Percentiles rank a stretch among this genome's conserved stretches.
phyloP scores from a whole-genome alignment of 345 rosid genomes.

The Citrus unshiu region DNA sequence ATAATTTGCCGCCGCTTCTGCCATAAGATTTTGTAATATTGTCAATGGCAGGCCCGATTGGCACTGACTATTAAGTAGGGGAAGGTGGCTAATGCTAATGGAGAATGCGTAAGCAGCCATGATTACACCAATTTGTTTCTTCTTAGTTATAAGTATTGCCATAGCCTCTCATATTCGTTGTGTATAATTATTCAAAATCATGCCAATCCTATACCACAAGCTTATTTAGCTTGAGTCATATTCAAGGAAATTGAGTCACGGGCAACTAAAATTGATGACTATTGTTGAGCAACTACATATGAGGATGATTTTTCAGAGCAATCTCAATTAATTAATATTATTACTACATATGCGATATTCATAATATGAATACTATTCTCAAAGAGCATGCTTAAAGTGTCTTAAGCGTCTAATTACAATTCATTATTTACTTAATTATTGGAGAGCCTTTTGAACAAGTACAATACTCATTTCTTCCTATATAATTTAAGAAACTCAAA shows the following conservation, averaged over 20 bases:
- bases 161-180: not conserved
- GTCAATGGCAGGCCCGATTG: not conserved
- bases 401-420: too few relatives aligned
- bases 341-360: not conserved
- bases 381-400: too few relatives aligned
- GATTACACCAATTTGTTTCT: not conserved
- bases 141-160: not conserved
- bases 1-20: not conserved
- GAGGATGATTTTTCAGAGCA: not conserved
- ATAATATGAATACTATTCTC: too few relatives aligned
- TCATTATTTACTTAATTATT: too few relatives aligned
- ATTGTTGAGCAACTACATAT: not conserved
- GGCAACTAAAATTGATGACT: not conserved
- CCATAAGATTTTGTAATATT: not conserved
- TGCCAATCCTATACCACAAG: not conserved
- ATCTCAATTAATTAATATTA: not conserved
- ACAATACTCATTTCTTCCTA: too few relatives aligned
- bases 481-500: too few relatives aligned
- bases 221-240: not conserved
- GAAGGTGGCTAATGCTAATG: not conserved
- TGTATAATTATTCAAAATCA: not conserved
- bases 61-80: not conserved
- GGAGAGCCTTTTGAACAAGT: too few relatives aligned
- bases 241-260: not conserved
- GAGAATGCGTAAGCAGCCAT: slow-evolving; percentile 5